These are phyloP conservation scores for Aspergillus texensis DNA, from an alignment of 2,329 filamentous ascomycete species.

Conservation along the genomic window DNA sequence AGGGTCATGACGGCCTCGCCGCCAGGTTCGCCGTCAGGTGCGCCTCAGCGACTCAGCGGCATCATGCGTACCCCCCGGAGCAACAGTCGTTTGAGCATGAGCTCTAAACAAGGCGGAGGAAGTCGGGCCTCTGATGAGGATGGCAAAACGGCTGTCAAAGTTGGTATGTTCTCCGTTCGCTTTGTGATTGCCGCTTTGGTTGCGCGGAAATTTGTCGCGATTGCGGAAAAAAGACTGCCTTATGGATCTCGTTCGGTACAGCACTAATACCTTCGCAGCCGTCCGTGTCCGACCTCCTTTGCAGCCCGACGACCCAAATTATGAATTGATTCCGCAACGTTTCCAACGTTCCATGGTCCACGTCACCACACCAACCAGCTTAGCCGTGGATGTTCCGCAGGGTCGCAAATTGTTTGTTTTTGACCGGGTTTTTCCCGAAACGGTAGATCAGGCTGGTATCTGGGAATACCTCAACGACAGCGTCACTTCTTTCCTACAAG, in stretches of 20 bases:
- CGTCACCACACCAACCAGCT: conserved; percentile 78
- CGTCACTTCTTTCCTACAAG: conserved; percentile 85
- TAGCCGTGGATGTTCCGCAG: conserved; percentile 87
- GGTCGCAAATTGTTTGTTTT: conserved; percentile 96
- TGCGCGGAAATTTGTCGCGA: conserved; percentile 1
- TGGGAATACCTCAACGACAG: conserved; percentile 95
- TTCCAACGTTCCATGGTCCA: conserved; percentile 94
- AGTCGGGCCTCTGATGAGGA: conserved; percentile 90
- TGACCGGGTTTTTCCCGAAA: conserved; percentile 87
- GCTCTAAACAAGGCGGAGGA: conserved; percentile 70
- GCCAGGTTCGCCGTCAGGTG: conserved; percentile 64
- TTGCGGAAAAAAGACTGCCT: conserved; percentile 6
- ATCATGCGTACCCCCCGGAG: conserved; percentile 78
- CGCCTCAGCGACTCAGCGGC: conserved; percentile 73
- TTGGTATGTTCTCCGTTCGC: conserved; percentile 67
- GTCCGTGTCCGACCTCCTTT: conserved; percentile 91
- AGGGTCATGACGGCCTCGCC: conserved; percentile 67
- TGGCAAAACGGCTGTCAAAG: conserved; percentile 88
- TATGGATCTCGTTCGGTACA: conserved; percentile 2
- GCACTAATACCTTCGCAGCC: conserved; percentile 56
- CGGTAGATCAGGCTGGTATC: conserved; percentile 81
- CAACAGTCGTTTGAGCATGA: conserved; percentile 81
- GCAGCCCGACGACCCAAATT: conserved; percentile 82
- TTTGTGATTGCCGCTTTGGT: neutral
- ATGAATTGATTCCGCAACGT: conserved; percentile 90